Base-by-base conservation (phyloP, 768 basidiomycete genomes). In the Tulasnella sp. region DNA sequence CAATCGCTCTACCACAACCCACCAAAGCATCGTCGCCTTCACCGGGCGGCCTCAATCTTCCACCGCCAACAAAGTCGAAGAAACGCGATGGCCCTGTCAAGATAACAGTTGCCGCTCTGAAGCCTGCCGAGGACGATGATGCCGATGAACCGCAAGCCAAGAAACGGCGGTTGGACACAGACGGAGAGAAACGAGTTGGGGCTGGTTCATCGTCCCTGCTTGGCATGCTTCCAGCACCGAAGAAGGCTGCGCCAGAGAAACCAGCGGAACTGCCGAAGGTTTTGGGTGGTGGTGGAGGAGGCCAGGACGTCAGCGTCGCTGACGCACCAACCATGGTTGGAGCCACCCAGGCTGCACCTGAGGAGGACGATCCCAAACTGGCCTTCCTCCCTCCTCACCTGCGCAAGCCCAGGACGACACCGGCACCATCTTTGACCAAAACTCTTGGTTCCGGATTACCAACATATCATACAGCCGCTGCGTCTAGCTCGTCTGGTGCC, bases 191-290 rank as follows among this genome's bases (percentile, higher is more conserved):
- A 38, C 70, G 15, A 36, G 49, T 19, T 7, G 77, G 78, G 0
- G 79, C 79, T 22, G 79, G 79, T 9, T 73, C 78, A 6, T 79
- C 79, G 19, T 73, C 79, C 4, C 74, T 79, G 42, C 49, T 79
- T 12, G 29, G 70, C 17, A 79, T 79, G 79, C 72, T 79, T 14
- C 79, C 79, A 22, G 76, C 78, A 3, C 79, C 79, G n/a, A 79
- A 78, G 67, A 78, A 76, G 69, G 22, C 25, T 14, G 54, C 64
- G 8, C 37, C 71, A 29, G 74, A 78, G 71, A 72, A 34, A 11
- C 58, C 78, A 22, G 25, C 42, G 12, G 49, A 72, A 36, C 67
- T 70, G 38, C 69, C 69, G n/a, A 78, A 77, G 67, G 36, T 69
- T 54, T 52, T 75, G 36, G 74, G 74, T n/a, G 38, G 54, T 38